Evolutionary conservation across 2,329 filamentous ascomycete species (phyloP).

Genomic region (Aspergillus nomiae): DNA sequence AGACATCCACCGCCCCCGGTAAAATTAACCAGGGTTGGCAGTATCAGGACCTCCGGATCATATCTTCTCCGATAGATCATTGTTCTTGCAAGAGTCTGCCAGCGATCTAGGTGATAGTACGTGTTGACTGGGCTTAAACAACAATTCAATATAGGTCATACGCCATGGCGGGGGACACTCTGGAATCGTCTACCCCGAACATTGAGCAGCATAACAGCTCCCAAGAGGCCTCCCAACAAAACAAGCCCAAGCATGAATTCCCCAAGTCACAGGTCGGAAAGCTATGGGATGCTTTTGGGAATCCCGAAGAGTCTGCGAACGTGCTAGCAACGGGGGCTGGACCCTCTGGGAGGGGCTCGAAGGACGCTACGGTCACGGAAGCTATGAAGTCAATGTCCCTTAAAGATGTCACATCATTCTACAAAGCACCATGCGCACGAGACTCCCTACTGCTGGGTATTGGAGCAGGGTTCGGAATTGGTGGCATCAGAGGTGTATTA

Average conservation of each 20-base stretch:
- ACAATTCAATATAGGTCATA: constrained; percentile 10
- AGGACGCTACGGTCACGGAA: constrained; percentile 45
- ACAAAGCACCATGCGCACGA: constrained; percentile 80
- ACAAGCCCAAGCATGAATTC: constrained; percentile 44
- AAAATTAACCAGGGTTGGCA: constrained; percentile 15
- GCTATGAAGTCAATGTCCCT: constrained; percentile 50
- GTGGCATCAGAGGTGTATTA: constrained; percentile 71
- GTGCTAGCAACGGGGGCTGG: constrained; percentile 61
- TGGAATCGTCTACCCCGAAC: constrained; percentile 25
- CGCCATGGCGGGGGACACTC: constrained; percentile 45
- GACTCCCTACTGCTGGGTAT: constrained; percentile 84
- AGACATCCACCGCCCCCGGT: constrained; percentile 19
- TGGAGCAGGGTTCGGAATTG: constrained; percentile 72
- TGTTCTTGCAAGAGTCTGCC: constrained; percentile 15
- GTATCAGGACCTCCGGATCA: constrained; percentile 12
- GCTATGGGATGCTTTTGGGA: constrained; percentile 51
- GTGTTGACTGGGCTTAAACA: constrained; percentile 4
- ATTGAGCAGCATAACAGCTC: constrained; percentile 21
- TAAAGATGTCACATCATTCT: constrained; percentile 61
- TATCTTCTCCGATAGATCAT: constrained; percentile 12
- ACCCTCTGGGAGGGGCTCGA: constrained; percentile 60
- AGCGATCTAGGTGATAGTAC: constrained; percentile 13
- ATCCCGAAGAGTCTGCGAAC: constrained; percentile 54
- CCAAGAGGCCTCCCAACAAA: constrained; percentile 23
- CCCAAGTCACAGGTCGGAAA: constrained; percentile 50